Evolutionary conservation across 2,329 filamentous ascomycete species (phyloP).

Genomic region (Phialophora expanda): DNA sequence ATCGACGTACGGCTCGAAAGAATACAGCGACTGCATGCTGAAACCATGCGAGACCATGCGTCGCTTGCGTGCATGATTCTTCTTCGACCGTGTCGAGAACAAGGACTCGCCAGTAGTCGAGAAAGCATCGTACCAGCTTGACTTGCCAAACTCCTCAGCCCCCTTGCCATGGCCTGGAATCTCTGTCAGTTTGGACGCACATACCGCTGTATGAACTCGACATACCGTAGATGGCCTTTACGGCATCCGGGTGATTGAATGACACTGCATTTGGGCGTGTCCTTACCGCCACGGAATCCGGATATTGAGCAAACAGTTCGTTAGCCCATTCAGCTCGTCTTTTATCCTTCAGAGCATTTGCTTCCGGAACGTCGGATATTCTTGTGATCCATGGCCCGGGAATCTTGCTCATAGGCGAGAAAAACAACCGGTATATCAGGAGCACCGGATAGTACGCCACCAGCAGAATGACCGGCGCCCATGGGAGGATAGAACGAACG

Average conservation of each 20-base stretch:
- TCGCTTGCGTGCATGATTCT: conserved; percentile 29
- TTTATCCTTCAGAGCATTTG: conserved; percentile 30
- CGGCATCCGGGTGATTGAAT: conserved; percentile 33
- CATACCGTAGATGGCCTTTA: conserved; percentile 34
- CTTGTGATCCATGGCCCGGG: conserved; percentile 37
- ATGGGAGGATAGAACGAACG: conserved; percentile 10
- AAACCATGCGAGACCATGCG: conserved; percentile 33
- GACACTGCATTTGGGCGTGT: conserved; percentile 31
- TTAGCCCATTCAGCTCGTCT: conserved; percentile 29
- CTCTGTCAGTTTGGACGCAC: neutral
- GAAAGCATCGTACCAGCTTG: conserved; percentile 33
- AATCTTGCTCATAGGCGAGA: conserved; percentile 38
- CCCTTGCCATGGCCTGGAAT: conserved; percentile 30
- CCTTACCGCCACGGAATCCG: conserved; percentile 28
- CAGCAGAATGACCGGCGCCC: conserved; percentile 12
- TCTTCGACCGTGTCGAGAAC: conserved; percentile 33
- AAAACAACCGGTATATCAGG: conserved; percentile 35
- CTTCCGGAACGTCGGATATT: conserved; percentile 29
- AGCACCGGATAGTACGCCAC: conserved; percentile 25
- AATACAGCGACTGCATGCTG: conserved; percentile 33
- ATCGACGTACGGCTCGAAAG: conserved; percentile 47
- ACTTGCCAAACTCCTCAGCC: conserved; percentile 33
- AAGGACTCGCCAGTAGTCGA: conserved; percentile 33
- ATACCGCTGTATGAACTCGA: neutral
- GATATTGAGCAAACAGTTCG: conserved; percentile 27